These are phyloP conservation scores for Fusarium continuum DNA, from an alignment of 2,329 filamentous ascomycete genomes.

Conservation along the genomic window DNA sequence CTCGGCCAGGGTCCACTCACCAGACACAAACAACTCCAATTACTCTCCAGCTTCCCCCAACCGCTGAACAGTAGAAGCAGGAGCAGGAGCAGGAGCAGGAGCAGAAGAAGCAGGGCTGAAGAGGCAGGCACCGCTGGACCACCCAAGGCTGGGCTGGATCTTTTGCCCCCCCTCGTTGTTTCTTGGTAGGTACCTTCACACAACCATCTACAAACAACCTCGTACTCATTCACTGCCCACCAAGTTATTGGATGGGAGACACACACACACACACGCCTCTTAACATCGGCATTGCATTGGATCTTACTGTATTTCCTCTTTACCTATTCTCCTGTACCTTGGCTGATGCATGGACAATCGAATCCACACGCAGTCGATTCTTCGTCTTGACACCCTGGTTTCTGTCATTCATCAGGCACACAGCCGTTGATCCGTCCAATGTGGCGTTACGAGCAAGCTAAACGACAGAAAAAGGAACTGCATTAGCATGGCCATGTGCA, in stretches of 20 bases:
- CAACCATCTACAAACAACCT: slow-evolving; percentile 5
- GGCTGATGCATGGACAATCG: not conserved
- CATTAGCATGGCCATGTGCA: slow-evolving; percentile 28
- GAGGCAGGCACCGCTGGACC: slow-evolving; percentile 17
- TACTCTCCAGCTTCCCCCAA: slow-evolving; percentile 19
- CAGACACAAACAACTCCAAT: slow-evolving; percentile 20
- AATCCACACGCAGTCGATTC: not conserved
- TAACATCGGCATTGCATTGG: too few species aligned
- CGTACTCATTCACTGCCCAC: not conserved
- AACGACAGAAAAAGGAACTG: slow-evolving; percentile 15
- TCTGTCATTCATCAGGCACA: slow-evolving; percentile 24
- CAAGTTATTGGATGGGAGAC: not conserved
- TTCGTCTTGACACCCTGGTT: not conserved
- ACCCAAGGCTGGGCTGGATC: slow-evolving; percentile 20
- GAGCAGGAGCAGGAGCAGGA: too few species aligned
- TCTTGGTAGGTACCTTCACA: not conserved
- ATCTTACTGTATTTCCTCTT: slow-evolving; percentile 11
- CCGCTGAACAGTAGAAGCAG: too few species aligned
- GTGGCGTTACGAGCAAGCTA: slow-evolving; percentile 41
- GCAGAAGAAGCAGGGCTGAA: not conserved
- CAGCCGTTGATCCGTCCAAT: slow-evolving; percentile 25
- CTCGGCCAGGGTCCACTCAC: slow-evolving; percentile 7
- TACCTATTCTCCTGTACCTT: not conserved
- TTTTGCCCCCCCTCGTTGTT: slow-evolving; percentile 4
- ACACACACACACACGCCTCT: not conserved